phyloP scores from a whole-genome alignment of 2,329 filamentous ascomycete species.

The Botrytis sinoallii region DNA sequence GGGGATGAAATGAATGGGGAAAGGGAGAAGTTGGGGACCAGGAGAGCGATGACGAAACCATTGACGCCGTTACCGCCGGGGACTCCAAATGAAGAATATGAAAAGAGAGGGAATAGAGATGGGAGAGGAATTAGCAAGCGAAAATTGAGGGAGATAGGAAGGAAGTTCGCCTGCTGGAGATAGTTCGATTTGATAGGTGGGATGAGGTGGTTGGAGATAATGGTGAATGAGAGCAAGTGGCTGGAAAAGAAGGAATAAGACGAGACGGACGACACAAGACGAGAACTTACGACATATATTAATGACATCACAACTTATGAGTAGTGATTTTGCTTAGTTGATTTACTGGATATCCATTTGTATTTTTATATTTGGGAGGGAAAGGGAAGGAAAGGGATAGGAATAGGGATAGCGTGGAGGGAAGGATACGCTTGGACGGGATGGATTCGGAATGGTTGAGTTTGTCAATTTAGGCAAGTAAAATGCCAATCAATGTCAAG shows the following conservation, averaged over 20 bases:
- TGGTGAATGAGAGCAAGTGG: not conserved
- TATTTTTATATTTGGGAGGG: not conserved
- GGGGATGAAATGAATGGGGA: slow-evolving; percentile 13
- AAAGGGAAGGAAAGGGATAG: not conserved
- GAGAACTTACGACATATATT: slow-evolving; percentile 5
- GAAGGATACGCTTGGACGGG: not conserved
- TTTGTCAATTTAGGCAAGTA: not conserved
- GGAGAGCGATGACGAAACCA: slow-evolving; percentile 15
- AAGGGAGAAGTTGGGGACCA: not conserved
- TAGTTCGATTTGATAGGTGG: not conserved
- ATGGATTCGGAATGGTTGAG: not conserved
- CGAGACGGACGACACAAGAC: not conserved
- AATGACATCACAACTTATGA: not conserved
- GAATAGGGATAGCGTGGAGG: not conserved
- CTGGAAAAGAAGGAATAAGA: slow-evolving; percentile 1
- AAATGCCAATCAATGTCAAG: not conserved
- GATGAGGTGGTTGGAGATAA: not conserved
- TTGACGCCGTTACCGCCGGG: slow-evolving; percentile 1
- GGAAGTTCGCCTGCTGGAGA: slow-evolving; percentile 26
- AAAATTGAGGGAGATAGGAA: not conserved
- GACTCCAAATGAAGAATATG: not conserved
- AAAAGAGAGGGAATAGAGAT: not conserved
- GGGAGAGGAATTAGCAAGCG: not conserved
- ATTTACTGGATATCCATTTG: slow-evolving; percentile 3
- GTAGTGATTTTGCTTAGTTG: not conserved